Conservation (phyloP, 2,329 filamentous ascomycete genomes). For the Nannizzia gypsea region DNA sequence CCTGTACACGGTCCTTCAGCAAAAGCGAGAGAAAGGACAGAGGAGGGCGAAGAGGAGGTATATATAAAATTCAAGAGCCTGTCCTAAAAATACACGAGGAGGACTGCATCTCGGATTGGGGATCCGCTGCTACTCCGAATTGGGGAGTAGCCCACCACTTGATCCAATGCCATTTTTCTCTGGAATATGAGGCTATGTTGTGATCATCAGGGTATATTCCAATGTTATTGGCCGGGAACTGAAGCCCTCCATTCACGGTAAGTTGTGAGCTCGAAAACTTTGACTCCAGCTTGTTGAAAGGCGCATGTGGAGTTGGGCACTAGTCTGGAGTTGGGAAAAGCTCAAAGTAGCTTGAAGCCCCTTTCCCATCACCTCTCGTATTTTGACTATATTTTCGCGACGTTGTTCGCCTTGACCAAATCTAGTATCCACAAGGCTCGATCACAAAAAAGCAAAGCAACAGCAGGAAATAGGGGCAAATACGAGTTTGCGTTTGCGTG, state of each 20-base stretch:
- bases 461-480: background rate
- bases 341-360: background rate
- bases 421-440: background rate
- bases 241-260: background rate
- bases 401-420: background rate
- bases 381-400: background rate
- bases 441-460: conserved; percentile 2
- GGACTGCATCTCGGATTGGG: background rate
- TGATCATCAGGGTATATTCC: background rate
- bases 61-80: background rate
- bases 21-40: background rate
- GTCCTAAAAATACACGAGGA: background rate
- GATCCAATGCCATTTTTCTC: background rate
- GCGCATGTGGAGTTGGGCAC: background rate
- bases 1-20: background rate
- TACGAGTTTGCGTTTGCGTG: background rate
- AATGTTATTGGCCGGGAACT: background rate
- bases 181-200: background rate
- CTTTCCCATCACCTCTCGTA: background rate
- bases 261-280: background rate
- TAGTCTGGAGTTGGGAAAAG: background rate
- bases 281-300: background rate
- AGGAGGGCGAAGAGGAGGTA: background rate
- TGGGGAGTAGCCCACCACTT: background rate
- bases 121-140: background rate